These are phyloP conservation scores for Thelonectria rubi DNA, from an alignment of 2,329 filamentous ascomycete genomes.

Conservation along the genomic window DNA sequence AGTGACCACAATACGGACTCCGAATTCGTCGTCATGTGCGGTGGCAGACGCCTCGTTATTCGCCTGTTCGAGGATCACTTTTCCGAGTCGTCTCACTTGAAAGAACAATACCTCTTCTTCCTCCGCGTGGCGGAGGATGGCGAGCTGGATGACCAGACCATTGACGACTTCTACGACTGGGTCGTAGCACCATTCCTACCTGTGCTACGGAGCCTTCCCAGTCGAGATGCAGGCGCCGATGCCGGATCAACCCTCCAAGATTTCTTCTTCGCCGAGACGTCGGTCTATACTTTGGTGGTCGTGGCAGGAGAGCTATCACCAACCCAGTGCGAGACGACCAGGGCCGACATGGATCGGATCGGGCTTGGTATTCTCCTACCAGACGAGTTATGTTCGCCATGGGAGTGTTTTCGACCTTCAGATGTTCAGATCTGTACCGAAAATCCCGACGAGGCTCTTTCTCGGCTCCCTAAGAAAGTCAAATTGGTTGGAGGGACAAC, in stretches of 20 bases:
- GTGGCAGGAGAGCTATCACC: slow-evolving; percentile 19
- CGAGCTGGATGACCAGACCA: slow-evolving; percentile 1
- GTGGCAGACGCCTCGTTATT: slow-evolving; percentile 28
- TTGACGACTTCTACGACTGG: slow-evolving; percentile 40
- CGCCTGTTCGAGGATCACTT: slow-evolving; percentile 32
- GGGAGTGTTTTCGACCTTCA: slow-evolving; percentile 25
- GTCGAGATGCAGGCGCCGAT: neutral
- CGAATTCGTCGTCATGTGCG: slow-evolving; percentile 31
- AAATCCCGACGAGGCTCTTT: neutral
- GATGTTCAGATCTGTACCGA: slow-evolving; percentile 16
- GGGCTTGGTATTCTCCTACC: slow-evolving; percentile 19
- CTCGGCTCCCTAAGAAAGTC: slow-evolving; percentile 18
- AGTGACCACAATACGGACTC: slow-evolving; percentile 27
- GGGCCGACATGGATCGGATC: neutral
- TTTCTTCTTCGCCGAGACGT: slow-evolving; percentile 26
- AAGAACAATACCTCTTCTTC: slow-evolving; percentile 37
- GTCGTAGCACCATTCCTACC: slow-evolving; percentile 31
- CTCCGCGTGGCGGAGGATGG: slow-evolving; percentile 34
- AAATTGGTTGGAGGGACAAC: slow-evolving; percentile 8
- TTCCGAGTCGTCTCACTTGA: slow-evolving; percentile 27
- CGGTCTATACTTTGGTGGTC: slow-evolving; percentile 26
- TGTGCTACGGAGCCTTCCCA: slow-evolving; percentile 8
- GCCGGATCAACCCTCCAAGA: neutral
- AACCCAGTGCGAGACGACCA: slow-evolving; percentile 1
- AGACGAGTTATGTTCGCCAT: slow-evolving; percentile 21